phyloP scores from a whole-genome alignment of 2,329 filamentous ascomycete species.

The Botrytis paeoniae region DNA sequence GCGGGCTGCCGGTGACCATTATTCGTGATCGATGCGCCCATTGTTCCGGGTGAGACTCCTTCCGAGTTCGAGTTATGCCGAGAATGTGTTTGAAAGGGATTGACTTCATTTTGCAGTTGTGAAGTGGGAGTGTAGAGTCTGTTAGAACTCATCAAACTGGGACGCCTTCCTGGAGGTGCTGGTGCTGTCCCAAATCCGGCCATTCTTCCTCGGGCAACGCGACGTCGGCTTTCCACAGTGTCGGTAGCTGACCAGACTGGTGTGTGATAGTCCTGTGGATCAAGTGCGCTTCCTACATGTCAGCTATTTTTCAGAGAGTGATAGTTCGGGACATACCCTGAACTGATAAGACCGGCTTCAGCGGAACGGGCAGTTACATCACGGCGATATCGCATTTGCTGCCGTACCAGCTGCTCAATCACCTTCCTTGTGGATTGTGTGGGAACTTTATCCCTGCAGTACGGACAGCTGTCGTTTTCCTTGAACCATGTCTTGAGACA shows the following conservation, averaged over 20 bases:
- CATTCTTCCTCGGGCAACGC: slow-evolving; percentile 27
- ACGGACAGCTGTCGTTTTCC: slow-evolving; percentile 61
- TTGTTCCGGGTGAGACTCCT: slow-evolving; percentile 12
- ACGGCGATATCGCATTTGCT: background rate
- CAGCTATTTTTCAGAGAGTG: background rate
- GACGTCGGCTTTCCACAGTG: slow-evolving; percentile 29
- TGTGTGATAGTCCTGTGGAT: slow-evolving; percentile 4
- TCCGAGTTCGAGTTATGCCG: slow-evolving; percentile 5
- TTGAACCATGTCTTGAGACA: slow-evolving; percentile 66
- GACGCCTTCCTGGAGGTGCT: slow-evolving; percentile 24
- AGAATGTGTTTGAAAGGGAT: background rate
- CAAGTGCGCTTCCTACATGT: slow-evolving; percentile 1
- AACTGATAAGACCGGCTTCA: background rate
- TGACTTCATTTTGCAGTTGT: slow-evolving; percentile 4
- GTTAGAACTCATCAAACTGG: slow-evolving; percentile 29
- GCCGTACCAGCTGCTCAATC: slow-evolving; percentile 13
- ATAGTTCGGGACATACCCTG: background rate
- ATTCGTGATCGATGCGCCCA: background rate
- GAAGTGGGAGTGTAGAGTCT: slow-evolving; percentile 21
- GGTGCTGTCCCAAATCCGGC: slow-evolving; percentile 22
- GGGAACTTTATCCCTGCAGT: slow-evolving; percentile 60
- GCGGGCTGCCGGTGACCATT: background rate
- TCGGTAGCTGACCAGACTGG: background rate
- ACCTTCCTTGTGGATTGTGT: slow-evolving; percentile 41
- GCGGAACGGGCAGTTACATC: background rate